Percentiles rank a stretch among this genome's conserved stretches.
Evolutionary conservation across 805 yeast species (phyloP).

Genomic region (Cyberlindnera mississippiensis): DNA sequence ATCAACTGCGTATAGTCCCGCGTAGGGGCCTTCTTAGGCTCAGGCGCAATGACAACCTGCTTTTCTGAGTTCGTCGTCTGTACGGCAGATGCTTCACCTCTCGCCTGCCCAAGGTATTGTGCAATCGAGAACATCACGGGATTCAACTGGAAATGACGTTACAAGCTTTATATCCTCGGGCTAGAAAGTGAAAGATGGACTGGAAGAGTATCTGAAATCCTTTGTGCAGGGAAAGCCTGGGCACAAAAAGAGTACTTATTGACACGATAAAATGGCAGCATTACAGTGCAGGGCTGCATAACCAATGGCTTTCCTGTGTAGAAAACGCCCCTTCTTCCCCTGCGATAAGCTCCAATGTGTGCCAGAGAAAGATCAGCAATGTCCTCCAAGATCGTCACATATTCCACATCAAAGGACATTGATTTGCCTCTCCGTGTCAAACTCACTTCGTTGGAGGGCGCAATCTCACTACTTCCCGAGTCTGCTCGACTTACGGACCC

Average conservation of each 20-base stretch:
- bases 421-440: slow-evolving; percentile 46
- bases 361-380: slow-evolving; percentile 7
- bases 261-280: no score
- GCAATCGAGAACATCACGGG: slow-evolving; percentile 21
- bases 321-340: no score
- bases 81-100: neutral
- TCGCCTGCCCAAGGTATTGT: slow-evolving; percentile 16
- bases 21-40: slow-evolving; percentile 1
- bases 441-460: slow-evolving; percentile 44
- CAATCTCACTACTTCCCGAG: slow-evolving; percentile 35
- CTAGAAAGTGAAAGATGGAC: no score
- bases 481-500: slow-evolving; percentile 49
- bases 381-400: slow-evolving; percentile 42
- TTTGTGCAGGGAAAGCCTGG: no score
- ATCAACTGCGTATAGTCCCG: slow-evolving; percentile 23
- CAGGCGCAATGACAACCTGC: slow-evolving; percentile 15
- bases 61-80: neutral
- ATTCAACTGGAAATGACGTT: no score
- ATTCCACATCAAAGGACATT: slow-evolving; percentile 54
- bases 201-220: no score
- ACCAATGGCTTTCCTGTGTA: no score
- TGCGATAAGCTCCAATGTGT: no score
- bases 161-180: no score
- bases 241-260: no score
- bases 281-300: no score